A percentile compares a stretch with the other conserved stretches of the same genome.
phyloP scores from a whole-genome alignment of 106 monocot species.

The Dendrobium catenatum region DNA sequence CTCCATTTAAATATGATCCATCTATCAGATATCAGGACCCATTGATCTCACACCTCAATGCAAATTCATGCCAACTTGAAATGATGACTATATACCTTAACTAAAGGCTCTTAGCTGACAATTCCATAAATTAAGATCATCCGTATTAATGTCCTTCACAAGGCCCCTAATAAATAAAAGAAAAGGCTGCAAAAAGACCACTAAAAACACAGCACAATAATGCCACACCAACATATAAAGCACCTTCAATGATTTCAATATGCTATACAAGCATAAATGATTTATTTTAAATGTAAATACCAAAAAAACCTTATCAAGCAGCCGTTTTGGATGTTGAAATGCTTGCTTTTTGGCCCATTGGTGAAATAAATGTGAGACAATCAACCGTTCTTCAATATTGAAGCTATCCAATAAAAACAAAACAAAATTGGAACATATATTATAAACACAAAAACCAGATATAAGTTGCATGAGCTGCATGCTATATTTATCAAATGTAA shows the following conservation, averaged over 20 bases:
- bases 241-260: not conserved
- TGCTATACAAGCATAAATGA: not conserved
- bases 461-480: not conserved
- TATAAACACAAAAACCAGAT: not conserved
- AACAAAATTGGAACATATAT: not conserved
- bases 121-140: not conserved
- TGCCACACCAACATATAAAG: not conserved
- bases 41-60: not conserved
- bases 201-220: not conserved
- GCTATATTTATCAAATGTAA: not conserved
- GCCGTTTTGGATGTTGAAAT: constrained; percentile 75
- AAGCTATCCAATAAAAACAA: constrained; percentile 33
- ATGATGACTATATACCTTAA: not conserved
- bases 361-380: constrained; percentile 83
- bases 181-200: not conserved
- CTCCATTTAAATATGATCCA: not conserved
- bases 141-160: not conserved
- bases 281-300: not conserved
- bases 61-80: not conserved
- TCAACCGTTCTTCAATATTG: constrained; percentile 56
- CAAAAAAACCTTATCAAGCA: constrained; percentile 72
- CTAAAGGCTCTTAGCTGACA: not conserved
- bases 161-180: not conserved
- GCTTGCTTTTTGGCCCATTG: constrained; percentile 83
- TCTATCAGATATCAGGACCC: not conserved